Conservation (phyloP, 352 stramenopile genomes). For the Phytophthora europaea region DNA sequence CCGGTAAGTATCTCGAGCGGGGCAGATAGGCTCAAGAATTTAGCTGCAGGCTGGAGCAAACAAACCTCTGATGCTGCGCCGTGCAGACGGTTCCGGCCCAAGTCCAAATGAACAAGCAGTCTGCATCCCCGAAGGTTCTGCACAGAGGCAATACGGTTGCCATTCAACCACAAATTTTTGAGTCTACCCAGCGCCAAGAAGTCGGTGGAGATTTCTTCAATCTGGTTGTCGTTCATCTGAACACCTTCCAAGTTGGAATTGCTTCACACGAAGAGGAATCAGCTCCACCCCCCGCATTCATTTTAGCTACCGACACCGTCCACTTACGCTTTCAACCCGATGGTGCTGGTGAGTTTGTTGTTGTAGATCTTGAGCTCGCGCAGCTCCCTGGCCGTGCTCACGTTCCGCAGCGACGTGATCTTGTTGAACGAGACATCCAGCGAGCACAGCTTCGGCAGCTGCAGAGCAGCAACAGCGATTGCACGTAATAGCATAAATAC, state of each 20-base stretch:
- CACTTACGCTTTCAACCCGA: slow-evolving; percentile 60
- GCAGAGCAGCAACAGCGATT: neutral
- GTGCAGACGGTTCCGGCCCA: slow-evolving; percentile 69
- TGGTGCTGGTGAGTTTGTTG: slow-evolving; percentile 69
- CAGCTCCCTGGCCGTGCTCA: slow-evolving; percentile 70
- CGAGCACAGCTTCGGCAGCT: slow-evolving; percentile 79
- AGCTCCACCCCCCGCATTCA: neutral
- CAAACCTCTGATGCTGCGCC: slow-evolving; percentile 55
- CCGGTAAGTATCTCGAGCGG: neutral
- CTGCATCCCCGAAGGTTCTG: slow-evolving; percentile 63
- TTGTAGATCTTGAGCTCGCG: slow-evolving; percentile 87
- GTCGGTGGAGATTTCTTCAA: slow-evolving; percentile 66
- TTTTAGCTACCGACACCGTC: neutral
- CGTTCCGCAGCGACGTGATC: slow-evolving; percentile 62
- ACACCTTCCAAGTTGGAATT: slow-evolving; percentile 75
- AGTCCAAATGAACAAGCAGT: slow-evolving; percentile 71
- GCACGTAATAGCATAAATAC: neutral
- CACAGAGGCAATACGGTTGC: slow-evolving; percentile 65
- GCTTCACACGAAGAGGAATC: slow-evolving; percentile 28
- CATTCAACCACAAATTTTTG: slow-evolving; percentile 78
- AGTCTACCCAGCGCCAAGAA: slow-evolving; percentile 73
- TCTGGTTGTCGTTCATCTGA: slow-evolving; percentile 79
- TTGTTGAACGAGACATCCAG: slow-evolving; percentile 87
- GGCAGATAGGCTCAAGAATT: neutral
- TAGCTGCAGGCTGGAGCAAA: neutral